These are phyloP conservation scores for Lojkania enalia DNA, from an alignment of 2,329 filamentous ascomycete genomes.

Conservation along the genomic window DNA sequence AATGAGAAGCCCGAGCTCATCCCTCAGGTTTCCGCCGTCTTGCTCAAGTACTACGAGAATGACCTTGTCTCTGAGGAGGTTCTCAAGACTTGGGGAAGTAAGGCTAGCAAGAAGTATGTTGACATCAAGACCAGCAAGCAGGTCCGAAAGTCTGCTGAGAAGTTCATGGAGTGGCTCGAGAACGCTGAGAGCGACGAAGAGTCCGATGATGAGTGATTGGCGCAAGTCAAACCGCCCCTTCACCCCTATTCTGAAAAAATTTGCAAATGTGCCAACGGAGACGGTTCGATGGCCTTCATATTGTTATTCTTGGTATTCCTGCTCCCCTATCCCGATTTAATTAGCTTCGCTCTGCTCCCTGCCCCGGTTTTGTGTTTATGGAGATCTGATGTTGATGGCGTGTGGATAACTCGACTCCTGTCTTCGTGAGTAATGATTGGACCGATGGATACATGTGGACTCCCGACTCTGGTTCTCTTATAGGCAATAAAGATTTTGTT, in stretches of 20 bases:
- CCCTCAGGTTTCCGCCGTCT: constrained; percentile 77
- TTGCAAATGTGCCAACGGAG: background rate
- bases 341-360: constrained; percentile 2
- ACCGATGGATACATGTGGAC: background rate
- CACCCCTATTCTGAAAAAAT: background rate
- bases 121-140: constrained; percentile 88
- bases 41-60: constrained; percentile 87
- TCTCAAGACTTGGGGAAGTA: constrained; percentile 86
- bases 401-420: constrained; percentile 27
- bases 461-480: too few species aligned
- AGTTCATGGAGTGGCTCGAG: constrained; percentile 92
- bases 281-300: background rate
- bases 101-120: constrained; percentile 98
- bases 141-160: constrained; percentile 91
- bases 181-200: constrained; percentile 74
- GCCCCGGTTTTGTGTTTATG: constrained; percentile 11
- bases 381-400: constrained; percentile 19
- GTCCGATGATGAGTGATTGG: constrained; percentile 18
- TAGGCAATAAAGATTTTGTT: too few species aligned
- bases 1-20: constrained; percentile 80
- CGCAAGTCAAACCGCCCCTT: background rate
- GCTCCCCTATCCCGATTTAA: too few species aligned
- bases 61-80: constrained; percentile 88
- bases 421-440: constrained; percentile 9
- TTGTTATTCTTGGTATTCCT: background rate